Evolutionary conservation across 2,329 filamentous ascomycete genomes (phyloP).

Genomic region (Mycosphaerella sp.): DNA sequence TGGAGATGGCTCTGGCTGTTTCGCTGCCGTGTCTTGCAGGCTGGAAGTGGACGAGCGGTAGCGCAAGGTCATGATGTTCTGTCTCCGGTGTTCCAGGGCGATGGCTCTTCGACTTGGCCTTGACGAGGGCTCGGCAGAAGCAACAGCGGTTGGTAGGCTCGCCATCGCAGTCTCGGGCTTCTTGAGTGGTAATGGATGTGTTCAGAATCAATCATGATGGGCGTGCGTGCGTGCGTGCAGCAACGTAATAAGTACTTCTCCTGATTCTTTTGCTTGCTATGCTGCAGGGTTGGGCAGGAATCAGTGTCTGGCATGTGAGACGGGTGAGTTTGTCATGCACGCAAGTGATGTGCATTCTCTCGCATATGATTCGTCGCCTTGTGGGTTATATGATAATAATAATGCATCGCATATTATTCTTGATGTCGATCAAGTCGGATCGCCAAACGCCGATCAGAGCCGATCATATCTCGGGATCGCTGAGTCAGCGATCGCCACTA

Average conservation of each 20-base stretch:
- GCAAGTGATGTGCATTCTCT: background rate
- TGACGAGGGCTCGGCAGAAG: background rate
- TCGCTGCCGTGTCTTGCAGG: background rate
- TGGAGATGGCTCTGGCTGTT: background rate
- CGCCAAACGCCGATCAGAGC: background rate
- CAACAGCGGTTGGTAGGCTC: background rate
- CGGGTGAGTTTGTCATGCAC: background rate
- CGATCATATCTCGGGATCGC: background rate
- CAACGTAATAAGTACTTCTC: background rate
- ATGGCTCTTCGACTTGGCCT: constrained; percentile 2
- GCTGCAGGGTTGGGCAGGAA: background rate
- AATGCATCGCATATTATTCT: background rate
- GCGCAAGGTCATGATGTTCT: constrained; percentile 4
- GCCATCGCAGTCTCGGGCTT: background rate
- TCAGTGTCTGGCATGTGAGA: background rate
- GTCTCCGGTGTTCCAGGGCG: constrained; percentile 4
- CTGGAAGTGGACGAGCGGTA: constrained; percentile 4
- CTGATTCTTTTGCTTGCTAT: background rate
- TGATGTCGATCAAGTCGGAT: background rate
- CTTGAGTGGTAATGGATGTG: background rate
- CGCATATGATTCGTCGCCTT: background rate
- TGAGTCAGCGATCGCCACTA: background rate
- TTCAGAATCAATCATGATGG: too few relatives aligned
- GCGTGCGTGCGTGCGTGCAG: background rate
- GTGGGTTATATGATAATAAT: background rate